These are phyloP conservation scores for Kondoa subrosea DNA, from an alignment of 768 basidiomycete species.

Conservation along the genomic window DNA sequence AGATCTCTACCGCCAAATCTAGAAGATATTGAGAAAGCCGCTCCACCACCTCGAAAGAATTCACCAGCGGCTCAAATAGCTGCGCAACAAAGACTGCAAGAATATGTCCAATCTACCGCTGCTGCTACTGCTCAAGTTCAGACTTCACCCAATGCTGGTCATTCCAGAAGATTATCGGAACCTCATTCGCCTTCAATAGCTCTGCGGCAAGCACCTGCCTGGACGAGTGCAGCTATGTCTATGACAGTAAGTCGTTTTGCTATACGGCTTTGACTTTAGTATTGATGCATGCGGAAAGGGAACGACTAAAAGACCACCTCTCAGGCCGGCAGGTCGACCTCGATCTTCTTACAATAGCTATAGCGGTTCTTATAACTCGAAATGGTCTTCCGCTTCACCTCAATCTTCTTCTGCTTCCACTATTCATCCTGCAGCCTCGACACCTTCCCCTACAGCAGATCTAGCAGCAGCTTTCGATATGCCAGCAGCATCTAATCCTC, in stretches of 20 bases:
- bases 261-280: no score
- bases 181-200: no score
- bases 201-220: no score
- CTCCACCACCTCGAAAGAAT: neutral
- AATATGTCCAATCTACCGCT: neutral
- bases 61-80: neutral
- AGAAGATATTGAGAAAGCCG: no score
- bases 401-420: neutral
- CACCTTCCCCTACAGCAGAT: neutral
- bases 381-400: neutral
- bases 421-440: neutral
- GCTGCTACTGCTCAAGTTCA: neutral
- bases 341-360: neutral
- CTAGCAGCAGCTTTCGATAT: neutral
- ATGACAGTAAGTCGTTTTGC: no score
- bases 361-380: neutral
- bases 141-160: neutral
- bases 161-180: constrained; percentile 1
- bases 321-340: neutral
- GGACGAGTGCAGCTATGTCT: no score
- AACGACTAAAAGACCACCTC: neutral
- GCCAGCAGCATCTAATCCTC: neutral
- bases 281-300: no score
- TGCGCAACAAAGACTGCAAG: neutral
- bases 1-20: no score